Conservation (phyloP, 2,329 filamentous ascomycete genomes). For the Talaromyces amestolkiae region DNA sequence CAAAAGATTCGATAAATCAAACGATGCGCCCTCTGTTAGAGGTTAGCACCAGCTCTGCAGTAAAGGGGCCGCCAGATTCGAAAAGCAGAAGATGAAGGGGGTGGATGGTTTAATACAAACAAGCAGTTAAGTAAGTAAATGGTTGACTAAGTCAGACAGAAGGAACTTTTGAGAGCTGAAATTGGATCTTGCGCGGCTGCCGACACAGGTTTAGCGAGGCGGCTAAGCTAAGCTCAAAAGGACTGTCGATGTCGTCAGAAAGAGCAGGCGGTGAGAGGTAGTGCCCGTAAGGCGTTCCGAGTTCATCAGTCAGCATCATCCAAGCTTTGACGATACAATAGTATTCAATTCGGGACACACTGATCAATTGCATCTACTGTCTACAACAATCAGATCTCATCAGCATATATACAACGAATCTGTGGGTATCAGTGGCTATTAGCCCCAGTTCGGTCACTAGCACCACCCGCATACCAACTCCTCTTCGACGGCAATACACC, state of each 20-base stretch:
- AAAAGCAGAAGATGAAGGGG: slow-evolving; percentile 21
- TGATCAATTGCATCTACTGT: background rate
- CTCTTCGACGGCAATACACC: slow-evolving; percentile 13
- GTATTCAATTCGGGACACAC: background rate
- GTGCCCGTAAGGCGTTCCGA: background rate
- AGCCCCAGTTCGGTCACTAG: background rate
- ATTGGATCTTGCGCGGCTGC: slow-evolving; percentile 20
- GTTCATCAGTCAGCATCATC: slow-evolving; percentile 14
- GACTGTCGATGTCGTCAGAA: background rate
- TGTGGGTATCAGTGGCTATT: background rate
- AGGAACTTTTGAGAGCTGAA: slow-evolving; percentile 24
- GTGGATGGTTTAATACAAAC: slow-evolving; percentile 17
- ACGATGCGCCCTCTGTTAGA: slow-evolving; percentile 40
- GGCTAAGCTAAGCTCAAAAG: slow-evolving; percentile 16
- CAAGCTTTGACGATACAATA: background rate
- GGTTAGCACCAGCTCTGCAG: slow-evolving; percentile 39
- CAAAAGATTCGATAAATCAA: slow-evolving; percentile 29
- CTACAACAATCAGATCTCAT: background rate
- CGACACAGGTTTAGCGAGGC: slow-evolving; percentile 31
- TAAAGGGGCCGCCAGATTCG: slow-evolving; percentile 31
- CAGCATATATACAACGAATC: background rate
- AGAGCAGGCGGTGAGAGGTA: slow-evolving; percentile 7
- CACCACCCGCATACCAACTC: background rate
- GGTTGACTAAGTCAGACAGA: slow-evolving; percentile 14
- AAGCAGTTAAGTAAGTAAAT: slow-evolving; percentile 20